Base-by-base conservation (phyloP, 192 early-diverging fungal species). In the Backusella morwellensis region DNA sequence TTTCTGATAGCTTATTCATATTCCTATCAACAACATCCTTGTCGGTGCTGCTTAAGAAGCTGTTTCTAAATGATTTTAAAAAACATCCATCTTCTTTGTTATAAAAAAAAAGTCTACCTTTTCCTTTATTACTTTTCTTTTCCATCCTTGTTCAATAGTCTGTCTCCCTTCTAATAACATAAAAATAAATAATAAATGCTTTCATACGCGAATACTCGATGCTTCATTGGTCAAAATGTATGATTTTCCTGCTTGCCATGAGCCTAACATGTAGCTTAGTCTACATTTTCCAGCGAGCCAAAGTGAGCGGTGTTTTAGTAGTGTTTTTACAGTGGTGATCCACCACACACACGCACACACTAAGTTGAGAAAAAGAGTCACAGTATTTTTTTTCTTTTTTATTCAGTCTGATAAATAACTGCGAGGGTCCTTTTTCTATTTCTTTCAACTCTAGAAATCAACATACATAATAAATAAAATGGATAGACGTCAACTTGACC, bases 1-100 rank as follows among this genome's bases (percentile, higher is more conserved):
- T 36, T 69, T 17, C 17, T 6, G 3, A 54, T 52, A 82, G 90
- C 90, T 99, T 81, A 96, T 99, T 75, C 98, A 99, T 86, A 99
- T 99, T 86, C 98, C 98, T 73, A 99, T 99, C 90, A 99, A 98
- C 92, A 98, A 98, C 90, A 98, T 99, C 83, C 95, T 99, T 80
- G 98, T 99, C 42, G 85, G 85, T 66, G 78, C 83, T 40, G 84
- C 85, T 21, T 85, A 86, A 86, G 73, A 50, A 40, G 70, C 6
- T 32, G 41, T 29, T 63, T 63, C 12, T 63, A 29, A 29, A 63
- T 63, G 26, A 14, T 63, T 63, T 21, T 9, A 9, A n/a, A 21
- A 29, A 63, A 63, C 8, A 56, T 26, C 54, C 8, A 56, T 26
- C 54, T 26, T 23, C 54, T 56, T 1, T 32, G 2, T 32, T 56